These are phyloP conservation scores for Arachis hypogaea DNA, from an alignment of 306 rosid genomes.

Conservation along the genomic window DNA sequence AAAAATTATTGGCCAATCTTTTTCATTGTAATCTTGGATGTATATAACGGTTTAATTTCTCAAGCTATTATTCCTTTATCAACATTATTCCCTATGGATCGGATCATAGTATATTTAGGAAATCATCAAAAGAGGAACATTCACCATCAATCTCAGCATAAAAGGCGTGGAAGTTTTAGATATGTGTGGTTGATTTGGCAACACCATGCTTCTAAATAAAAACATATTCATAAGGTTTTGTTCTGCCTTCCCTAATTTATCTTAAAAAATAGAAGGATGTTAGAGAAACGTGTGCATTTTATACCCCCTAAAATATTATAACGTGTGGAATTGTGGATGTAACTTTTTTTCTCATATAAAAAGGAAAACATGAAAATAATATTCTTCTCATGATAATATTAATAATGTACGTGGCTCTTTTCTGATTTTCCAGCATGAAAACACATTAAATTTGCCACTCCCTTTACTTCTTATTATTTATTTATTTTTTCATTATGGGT, in stretches of 20 bases:
- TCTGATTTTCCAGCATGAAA: background rate
- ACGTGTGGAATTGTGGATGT: background rate
- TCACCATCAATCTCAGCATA: constrained; percentile 30
- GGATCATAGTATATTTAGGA: constrained; percentile 23
- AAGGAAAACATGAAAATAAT: too few relatives aligned
- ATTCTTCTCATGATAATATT: background rate
- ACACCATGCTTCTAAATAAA: background rate
- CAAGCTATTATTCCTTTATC: constrained; percentile 28
- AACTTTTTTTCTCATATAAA: background rate
- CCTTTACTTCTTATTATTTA: background rate
- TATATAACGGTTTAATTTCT: background rate
- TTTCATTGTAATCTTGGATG: background rate
- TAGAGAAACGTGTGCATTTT: constrained; percentile 24
- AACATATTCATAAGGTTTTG: background rate
- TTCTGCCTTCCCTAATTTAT: constrained; percentile 2
- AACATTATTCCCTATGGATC: constrained; percentile 25
- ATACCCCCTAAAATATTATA: background rate
- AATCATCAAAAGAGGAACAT: constrained; percentile 35
- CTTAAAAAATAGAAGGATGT: background rate
- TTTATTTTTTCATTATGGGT: background rate
- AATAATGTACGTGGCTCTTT: background rate
- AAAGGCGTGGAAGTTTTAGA: constrained; percentile 20
- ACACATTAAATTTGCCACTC: background rate
- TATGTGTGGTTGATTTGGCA: constrained; percentile 28
- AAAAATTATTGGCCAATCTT: constrained; percentile 16